Conservation (phyloP, 2,329 filamentous ascomycete species). For the Cercospora berteroae region DNA sequence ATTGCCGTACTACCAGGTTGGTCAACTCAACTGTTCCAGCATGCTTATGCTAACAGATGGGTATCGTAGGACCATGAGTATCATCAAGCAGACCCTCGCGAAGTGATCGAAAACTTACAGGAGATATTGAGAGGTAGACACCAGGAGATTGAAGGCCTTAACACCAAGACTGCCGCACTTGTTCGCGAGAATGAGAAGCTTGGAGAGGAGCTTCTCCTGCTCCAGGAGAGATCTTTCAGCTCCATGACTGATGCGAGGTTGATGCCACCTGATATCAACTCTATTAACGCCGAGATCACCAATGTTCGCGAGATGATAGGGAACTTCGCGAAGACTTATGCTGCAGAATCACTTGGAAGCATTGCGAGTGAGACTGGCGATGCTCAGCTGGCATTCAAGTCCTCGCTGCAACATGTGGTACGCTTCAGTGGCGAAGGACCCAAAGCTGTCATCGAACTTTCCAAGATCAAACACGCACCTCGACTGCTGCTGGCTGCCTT, state of each 20-base stretch:
- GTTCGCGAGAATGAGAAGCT: background rate
- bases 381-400: background rate
- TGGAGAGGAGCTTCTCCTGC: constrained; percentile 10
- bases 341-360: background rate
- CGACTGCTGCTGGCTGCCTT: background rate
- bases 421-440: background rate
- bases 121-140: background rate
- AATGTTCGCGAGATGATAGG: constrained; percentile 6
- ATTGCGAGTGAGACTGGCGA: background rate
- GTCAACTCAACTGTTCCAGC: background rate
- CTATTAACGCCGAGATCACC: constrained; percentile 7
- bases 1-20: background rate
- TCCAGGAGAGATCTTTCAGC: constrained; percentile 13
- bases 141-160: background rate
- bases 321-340: constrained; percentile 14
- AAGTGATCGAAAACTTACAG: background rate
- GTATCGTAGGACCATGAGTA: background rate
- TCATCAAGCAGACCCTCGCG: background rate
- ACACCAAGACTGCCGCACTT: background rate
- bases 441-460: background rate
- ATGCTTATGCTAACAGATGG: background rate
- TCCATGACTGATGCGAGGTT: constrained; percentile 8
- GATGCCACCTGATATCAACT: constrained; percentile 13
- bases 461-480: background rate
- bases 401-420: background rate